Conservation (phyloP, 2,329 filamentous ascomycete species). For the Fusarium goolgardi region DNA sequence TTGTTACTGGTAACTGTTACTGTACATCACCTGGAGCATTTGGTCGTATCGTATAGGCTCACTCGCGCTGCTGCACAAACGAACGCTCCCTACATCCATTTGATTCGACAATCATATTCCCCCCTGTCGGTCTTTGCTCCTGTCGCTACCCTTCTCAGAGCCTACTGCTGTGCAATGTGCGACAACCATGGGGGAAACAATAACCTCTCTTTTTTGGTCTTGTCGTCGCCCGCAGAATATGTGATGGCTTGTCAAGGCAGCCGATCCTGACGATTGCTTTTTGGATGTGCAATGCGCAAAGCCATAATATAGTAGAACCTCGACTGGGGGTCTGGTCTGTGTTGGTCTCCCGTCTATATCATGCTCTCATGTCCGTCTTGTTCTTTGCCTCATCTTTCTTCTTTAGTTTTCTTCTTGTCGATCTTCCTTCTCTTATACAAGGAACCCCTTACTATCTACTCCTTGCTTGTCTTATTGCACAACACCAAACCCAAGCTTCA, state of each 20-base stretch:
- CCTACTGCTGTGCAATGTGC: constrained; percentile 40
- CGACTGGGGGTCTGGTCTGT: constrained; percentile 6
- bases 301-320: constrained; percentile 10
- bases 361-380: constrained; percentile 35
- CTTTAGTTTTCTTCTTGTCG: constrained; percentile 31
- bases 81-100: constrained; percentile 29
- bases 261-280: constrained; percentile 24
- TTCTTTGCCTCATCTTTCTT: constrained; percentile 35
- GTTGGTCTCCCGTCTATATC: constrained; percentile 33
- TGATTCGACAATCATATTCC: background rate
- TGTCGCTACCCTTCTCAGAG: constrained; percentile 18
- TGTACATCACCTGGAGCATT: constrained; percentile 23
- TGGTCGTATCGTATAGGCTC: constrained; percentile 29
- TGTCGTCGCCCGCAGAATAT: constrained; percentile 45
- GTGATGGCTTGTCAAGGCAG: constrained; percentile 35
- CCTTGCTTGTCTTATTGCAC: constrained; percentile 15
- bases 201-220: constrained; percentile 22
- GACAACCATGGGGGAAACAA: constrained; percentile 32
- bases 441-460: constrained; percentile 27
- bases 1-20: constrained; percentile 6
- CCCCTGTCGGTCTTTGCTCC: constrained; percentile 31
- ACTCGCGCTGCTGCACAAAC: constrained; percentile 32
- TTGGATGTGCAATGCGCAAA: constrained; percentile 16
- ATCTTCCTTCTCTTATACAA: constrained; percentile 33
- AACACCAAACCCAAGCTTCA: constrained; percentile 16